These are phyloP conservation scores for Ciborinia camelliae DNA, from an alignment of 2,329 filamentous ascomycete genomes.

Conservation along the genomic window DNA sequence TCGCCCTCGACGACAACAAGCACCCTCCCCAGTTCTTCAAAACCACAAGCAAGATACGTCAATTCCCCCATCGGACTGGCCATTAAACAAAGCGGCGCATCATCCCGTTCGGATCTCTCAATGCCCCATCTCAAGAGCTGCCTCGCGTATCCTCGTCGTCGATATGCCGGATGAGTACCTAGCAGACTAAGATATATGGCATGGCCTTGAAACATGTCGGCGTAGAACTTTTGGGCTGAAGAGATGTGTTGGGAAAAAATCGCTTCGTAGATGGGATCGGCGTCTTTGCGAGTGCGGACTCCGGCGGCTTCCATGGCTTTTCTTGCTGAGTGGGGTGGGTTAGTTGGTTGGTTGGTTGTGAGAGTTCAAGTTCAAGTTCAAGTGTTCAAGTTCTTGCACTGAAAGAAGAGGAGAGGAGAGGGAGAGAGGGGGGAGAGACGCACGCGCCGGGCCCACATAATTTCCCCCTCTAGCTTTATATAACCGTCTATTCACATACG, in stretches of 20 bases:
- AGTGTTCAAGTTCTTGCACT: not conserved
- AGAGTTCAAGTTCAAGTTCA: no score
- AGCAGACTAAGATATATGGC: constrained; percentile 1
- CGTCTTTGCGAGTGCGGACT: not conserved
- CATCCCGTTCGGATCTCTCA: constrained; percentile 10
- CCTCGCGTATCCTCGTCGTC: constrained; percentile 3
- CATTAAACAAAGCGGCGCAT: not conserved
- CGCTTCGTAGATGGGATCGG: not conserved
- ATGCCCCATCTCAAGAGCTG: constrained; percentile 9
- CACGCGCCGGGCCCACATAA: not conserved
- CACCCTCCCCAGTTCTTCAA: not conserved
- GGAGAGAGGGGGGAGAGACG: not conserved
- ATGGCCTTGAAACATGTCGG: not conserved
- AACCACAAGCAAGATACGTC: constrained; percentile 2
- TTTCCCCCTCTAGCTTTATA: not conserved
- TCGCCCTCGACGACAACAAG: not conserved
- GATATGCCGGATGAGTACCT: constrained; percentile 4
- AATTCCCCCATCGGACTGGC: not conserved
- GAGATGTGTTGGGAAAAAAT: not conserved
- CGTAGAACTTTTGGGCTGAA: not conserved
- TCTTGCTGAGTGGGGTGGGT: not conserved
- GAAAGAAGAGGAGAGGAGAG: no score
- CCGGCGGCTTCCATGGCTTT: not conserved
- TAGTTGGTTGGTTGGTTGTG: not conserved
- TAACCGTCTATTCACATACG: constrained; percentile 1